Conservation (phyloP, 352 stramenopile genomes). For the Globisporangium irregulare region DNA sequence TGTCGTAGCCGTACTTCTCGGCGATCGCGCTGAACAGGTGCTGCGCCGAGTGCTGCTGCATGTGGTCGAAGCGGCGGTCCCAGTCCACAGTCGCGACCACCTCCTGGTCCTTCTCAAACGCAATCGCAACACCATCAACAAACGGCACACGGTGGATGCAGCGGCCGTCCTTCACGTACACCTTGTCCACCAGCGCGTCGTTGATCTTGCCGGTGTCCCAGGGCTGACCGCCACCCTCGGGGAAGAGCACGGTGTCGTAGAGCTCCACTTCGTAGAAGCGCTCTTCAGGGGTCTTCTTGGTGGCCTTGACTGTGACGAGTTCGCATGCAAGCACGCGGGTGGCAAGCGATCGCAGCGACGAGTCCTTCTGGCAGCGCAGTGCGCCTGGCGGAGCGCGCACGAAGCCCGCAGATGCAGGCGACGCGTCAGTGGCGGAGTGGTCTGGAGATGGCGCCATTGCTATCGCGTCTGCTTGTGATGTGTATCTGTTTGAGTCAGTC, state of each 20-base stretch:
- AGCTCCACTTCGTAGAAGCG: slow-evolving; percentile 39
- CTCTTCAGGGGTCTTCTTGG: background rate
- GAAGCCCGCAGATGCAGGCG: background rate
- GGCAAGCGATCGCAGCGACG: background rate
- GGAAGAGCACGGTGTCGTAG: slow-evolving; percentile 82
- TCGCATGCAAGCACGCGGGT: background rate
- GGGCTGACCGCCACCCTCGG: slow-evolving; percentile 85
- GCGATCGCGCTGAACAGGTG: slow-evolving; percentile 86
- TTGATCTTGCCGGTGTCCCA: slow-evolving; percentile 71
- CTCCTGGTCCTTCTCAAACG: slow-evolving; percentile 41
- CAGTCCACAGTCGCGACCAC: slow-evolving; percentile 70
- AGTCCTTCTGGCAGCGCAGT: background rate
- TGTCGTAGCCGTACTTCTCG: slow-evolving; percentile 67
- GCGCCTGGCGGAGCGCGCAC: background rate
- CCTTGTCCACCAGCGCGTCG: slow-evolving; percentile 41
- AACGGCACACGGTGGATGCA: slow-evolving; percentile 57
- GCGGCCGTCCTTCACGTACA: slow-evolving; percentile 62
- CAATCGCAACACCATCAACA: slow-evolving; percentile 16
- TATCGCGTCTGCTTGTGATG: too few relatives aligned
- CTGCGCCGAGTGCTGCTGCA: slow-evolving; percentile 89
- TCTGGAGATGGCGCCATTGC: background rate
- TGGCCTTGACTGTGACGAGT: background rate
- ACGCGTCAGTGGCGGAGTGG: background rate
- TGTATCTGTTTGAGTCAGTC: too few relatives aligned
- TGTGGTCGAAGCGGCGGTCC: slow-evolving; percentile 80